A percentile compares a stretch with the other conserved stretches of the same genome.
phyloP scores from a whole-genome alignment of 208 protist genomes.

The Herpetomonas muscarum region DNA sequence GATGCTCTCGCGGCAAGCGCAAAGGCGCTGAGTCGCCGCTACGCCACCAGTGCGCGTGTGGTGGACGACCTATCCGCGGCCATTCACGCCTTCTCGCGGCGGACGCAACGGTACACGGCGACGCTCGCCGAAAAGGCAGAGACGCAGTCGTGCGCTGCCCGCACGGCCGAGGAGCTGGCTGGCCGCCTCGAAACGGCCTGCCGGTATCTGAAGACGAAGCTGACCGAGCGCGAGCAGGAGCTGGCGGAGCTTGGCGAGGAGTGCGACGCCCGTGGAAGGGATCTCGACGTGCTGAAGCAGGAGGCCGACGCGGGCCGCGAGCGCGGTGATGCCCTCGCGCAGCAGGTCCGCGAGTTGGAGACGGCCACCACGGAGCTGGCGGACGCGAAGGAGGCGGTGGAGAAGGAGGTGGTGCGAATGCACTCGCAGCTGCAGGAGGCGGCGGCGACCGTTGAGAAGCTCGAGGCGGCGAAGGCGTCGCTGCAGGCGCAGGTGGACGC shows the following conservation, averaged over 20 bases:
- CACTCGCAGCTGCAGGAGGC: not conserved
- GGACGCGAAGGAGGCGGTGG: slow-evolving; percentile 17
- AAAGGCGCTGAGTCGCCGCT: not conserved
- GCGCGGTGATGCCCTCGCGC: slow-evolving; percentile 22
- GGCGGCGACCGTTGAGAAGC: slow-evolving; percentile 5
- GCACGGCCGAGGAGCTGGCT: not conserved
- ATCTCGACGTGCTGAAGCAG: slow-evolving; percentile 13
- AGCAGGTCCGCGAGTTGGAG: slow-evolving; percentile 20
- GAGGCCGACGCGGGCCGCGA: slow-evolving; percentile 16
- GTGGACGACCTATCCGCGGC: slow-evolving; percentile 4
- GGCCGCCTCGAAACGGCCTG: slow-evolving; percentile 35
- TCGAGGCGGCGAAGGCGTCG: slow-evolving; percentile 6
- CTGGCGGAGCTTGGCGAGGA: slow-evolving; percentile 28
- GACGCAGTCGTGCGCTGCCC: not conserved
- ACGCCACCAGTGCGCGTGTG: not conserved
- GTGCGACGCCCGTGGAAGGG: slow-evolving; percentile 35
- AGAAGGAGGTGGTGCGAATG: slow-evolving; percentile 10
- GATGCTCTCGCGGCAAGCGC: not conserved
- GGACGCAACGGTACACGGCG: not conserved
- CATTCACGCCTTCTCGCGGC: not conserved
- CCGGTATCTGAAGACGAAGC: slow-evolving; percentile 32
- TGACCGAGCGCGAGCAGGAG: not conserved
- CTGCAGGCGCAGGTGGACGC: slow-evolving; percentile 20
- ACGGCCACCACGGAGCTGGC: slow-evolving; percentile 11
- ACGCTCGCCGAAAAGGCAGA: not conserved